Evolutionary conservation across 768 basidiomycete genomes (phyloP).

Genomic region (Lactarius deliciosus): DNA sequence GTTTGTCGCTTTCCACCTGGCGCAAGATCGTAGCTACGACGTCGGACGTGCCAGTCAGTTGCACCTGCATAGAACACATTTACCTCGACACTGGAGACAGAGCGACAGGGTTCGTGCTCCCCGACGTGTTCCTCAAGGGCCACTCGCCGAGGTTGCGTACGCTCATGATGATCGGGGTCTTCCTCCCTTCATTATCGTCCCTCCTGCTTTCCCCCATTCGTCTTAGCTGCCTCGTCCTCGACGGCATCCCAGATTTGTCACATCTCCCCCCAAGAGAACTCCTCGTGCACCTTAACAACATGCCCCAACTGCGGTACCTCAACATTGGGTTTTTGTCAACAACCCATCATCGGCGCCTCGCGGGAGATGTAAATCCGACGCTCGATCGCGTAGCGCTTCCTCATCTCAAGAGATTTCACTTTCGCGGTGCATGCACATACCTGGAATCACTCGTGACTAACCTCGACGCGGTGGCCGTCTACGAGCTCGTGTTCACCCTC

Average conservation of each 20-base stretch:
- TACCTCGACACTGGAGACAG: constrained; percentile 7
- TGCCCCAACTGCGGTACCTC: constrained; percentile 2
- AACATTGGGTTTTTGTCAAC: constrained; percentile 7
- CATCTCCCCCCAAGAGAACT: constrained; percentile 5
- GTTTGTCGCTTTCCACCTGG: constrained; percentile 5
- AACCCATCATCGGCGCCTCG: not conserved
- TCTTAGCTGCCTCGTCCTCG: constrained; percentile 3
- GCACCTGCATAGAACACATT: constrained; percentile 3
- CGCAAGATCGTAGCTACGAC: not conserved
- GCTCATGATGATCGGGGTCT: constrained; percentile 1
- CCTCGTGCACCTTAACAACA: not conserved
- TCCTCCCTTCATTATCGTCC: not conserved
- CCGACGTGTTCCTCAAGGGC: not conserved
- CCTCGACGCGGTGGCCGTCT: not conserved
- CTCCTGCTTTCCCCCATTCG: constrained; percentile 2
- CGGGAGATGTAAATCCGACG: not conserved
- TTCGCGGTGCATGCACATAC: constrained; percentile 3
- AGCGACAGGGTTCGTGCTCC: constrained; percentile 4
- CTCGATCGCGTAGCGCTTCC: not conserved
- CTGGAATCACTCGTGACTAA: not conserved
- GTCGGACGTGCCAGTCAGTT: not conserved
- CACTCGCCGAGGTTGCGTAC: not conserved
- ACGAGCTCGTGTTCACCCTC: not conserved
- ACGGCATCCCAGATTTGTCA: constrained; percentile 3
- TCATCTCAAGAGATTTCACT: not conserved